phyloP scores from a whole-genome alignment of 2,329 filamentous ascomycete species.

The Aspergillus brasiliensis region DNA sequence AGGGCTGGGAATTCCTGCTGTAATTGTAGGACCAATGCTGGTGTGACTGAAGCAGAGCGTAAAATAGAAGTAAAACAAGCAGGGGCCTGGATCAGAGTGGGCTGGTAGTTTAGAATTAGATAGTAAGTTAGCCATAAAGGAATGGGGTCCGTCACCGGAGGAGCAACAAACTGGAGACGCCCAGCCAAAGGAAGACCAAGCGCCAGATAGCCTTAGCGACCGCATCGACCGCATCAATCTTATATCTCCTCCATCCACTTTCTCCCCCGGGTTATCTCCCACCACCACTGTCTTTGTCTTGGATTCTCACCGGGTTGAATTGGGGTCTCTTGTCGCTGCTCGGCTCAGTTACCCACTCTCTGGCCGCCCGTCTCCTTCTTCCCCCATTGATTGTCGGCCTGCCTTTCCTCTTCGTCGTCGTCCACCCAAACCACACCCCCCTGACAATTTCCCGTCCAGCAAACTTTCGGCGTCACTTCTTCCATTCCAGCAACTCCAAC shows the following conservation, averaged over 20 bases:
- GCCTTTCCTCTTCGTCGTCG: conserved; percentile 11
- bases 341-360: not conserved
- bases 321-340: not conserved
- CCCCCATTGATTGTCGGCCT: conserved; percentile 11
- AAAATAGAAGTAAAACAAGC: no score
- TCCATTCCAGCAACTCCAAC: conserved; percentile 8
- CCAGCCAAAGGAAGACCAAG: conserved; percentile 14
- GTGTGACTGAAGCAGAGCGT: no score
- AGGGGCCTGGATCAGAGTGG: no score
- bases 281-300: not conserved
- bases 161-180: conserved; percentile 5
- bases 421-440: conserved; percentile 15
- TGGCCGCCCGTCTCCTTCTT: conserved; percentile 8
- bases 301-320: not conserved
- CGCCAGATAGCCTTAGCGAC: conserved; percentile 17
- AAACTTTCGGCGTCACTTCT: conserved; percentile 17
- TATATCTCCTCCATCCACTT: not conserved
- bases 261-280: not conserved
- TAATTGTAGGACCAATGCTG: no score
- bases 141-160: conserved; percentile 13
- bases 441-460: conserved; percentile 27
- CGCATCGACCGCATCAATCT: conserved; percentile 5
- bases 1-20: not conserved
- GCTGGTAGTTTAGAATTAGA: not conserved
- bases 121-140: not conserved